Evolutionary conservation across 2,329 filamentous ascomycete genomes (phyloP).

Genomic region (Stemphylium vesicarium): DNA sequence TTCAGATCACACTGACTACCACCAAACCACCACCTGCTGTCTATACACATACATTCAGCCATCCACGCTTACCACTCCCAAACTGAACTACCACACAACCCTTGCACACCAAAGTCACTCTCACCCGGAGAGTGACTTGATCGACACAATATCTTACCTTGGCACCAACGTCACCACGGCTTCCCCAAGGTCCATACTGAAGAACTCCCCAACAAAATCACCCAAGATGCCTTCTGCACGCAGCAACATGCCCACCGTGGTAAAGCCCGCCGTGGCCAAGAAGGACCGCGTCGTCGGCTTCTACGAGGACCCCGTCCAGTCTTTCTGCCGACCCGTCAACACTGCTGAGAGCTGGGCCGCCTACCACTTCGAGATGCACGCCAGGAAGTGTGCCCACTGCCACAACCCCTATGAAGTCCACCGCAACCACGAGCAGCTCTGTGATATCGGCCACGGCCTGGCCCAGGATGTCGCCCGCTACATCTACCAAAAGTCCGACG

Average conservation of each 20-base stretch:
- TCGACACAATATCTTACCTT: conserved; percentile 33
- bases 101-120: conserved; percentile 25
- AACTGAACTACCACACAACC: conserved; percentile 16
- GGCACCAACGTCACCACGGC: conserved; percentile 40
- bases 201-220: conserved; percentile 32
- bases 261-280: conserved; percentile 38
- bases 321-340: conserved; percentile 51
- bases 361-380: conserved; percentile 58
- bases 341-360: conserved; percentile 54
- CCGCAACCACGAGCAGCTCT: conserved; percentile 50
- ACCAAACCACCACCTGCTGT: conserved; percentile 11
- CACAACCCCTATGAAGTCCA: conserved; percentile 53
- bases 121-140: conserved; percentile 32
- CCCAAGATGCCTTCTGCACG: conserved; percentile 43
- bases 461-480: conserved; percentile 54
- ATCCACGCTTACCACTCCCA: conserved; percentile 12
- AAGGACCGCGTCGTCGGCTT: conserved; percentile 47
- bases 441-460: conserved; percentile 52
- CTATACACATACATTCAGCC: conserved; percentile 4
- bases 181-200: conserved; percentile 40
- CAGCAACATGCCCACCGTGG: conserved; percentile 44
- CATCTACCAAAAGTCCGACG: conserved; percentile 50
- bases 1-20: conserved; percentile 19
- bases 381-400: conserved; percentile 54
- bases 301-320: conserved; percentile 46